Conservation (phyloP, 257 asterid species). For the Solanum rostratum region DNA sequence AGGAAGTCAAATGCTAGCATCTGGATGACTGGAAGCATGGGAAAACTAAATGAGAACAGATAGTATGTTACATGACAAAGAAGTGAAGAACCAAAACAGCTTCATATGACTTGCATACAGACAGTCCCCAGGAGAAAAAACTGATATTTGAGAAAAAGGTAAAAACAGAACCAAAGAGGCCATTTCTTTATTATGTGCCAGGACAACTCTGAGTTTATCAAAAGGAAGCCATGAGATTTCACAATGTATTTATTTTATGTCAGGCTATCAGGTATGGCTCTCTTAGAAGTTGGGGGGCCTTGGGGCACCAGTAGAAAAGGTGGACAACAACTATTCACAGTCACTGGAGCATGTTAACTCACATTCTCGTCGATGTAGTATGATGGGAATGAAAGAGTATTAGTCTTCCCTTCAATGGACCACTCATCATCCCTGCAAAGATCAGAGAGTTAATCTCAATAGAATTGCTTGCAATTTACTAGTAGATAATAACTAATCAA, state of each 20-base stretch:
- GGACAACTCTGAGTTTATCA: background rate
- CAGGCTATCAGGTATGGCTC: background rate
- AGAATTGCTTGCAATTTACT: background rate
- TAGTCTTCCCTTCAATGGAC: slow-evolving; percentile 75
- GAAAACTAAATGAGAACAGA: background rate
- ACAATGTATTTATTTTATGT: background rate
- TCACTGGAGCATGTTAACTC: slow-evolving; percentile 21
- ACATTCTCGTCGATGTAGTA: slow-evolving; percentile 98
- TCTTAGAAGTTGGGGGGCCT: background rate
- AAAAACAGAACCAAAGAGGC: background rate
- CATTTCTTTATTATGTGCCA: background rate
- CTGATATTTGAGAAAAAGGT: background rate
- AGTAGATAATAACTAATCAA: background rate
- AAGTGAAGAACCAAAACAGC: background rate
- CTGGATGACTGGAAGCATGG: background rate
- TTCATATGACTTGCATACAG: background rate
- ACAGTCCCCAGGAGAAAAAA: background rate
- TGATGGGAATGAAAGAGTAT: slow-evolving; percentile 84
- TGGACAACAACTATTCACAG: background rate
- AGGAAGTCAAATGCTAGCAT: background rate
- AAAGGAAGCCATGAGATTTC: background rate
- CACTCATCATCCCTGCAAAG: slow-evolving; percentile 87
- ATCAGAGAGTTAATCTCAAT: slow-evolving; percentile 6
- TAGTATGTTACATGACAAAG: background rate
- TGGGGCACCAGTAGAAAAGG: background rate